Base-by-base conservation (phyloP, 495 filamentous ascomycete genomes). In the Aspergillus bridgeri region DNA sequence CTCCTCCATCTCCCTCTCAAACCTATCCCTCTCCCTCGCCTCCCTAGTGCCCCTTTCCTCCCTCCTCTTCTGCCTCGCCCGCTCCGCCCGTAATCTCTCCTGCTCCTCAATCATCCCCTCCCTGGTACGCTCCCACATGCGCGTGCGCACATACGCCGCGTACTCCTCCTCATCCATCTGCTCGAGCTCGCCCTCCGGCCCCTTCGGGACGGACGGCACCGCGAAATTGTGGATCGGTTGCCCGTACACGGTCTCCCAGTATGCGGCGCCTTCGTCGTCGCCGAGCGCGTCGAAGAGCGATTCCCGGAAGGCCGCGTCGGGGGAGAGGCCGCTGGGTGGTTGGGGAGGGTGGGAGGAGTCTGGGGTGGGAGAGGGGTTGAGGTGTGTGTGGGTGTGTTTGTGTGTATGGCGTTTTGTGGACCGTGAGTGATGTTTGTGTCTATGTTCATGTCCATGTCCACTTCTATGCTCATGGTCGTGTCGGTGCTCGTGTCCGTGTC, bases 281-380 rank as follows among this genome's bases (percentile, higher is more conserved):
- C 92, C 95, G 70, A 98, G 86, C n/a, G 94, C 94, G 71, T 98
- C 94, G 78, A 98, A 96, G 48, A 98, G 85, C n/a, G 90, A 94
- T 75, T 96, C 90, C 23, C 90, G 87, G 72, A 98, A 98, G 17
- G 92, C 92, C 9, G 79, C 73, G 19, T 86, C 81, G 5, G 89
- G 79, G 60, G 86, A 80, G 17, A 81, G 52, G 42, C 46, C 27
- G 6, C 27, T 29, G 27, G 27, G 27, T 6, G 27, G 5, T 29
- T 29, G 38, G 62, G 42, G 22, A 42, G 48, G 6, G 60, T 18
- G 46, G 27, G 38, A 24, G 58, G 61, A 42, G 43, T 22, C 54
- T 9, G 45, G 48, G 24, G 55, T 42, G 42, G 63, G 15, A 50
- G 54, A 59, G 48, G 48, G 51, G 29, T 54, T 42, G 56, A n/a